Evolutionary conservation across 2,329 filamentous ascomycete genomes (phyloP), one percentile per base, ranked within the genome.

Genomic region (Neonectria hederae): DNA sequence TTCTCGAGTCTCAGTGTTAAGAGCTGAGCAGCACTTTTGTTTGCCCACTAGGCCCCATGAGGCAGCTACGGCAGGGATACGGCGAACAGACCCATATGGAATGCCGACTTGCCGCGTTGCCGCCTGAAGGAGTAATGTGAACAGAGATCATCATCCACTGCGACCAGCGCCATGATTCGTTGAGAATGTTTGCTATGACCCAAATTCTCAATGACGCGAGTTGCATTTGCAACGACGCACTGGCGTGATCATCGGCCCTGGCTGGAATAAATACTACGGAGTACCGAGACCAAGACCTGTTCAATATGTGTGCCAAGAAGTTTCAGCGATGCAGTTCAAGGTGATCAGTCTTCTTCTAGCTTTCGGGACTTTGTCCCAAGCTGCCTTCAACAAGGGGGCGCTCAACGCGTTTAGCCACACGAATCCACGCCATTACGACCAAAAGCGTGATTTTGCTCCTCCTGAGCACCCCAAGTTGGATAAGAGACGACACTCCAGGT

Each of bases 381-480:
- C 71, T 8, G 65, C 63, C 1, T 72, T 73, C 51, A 72, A 73
- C 32, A n/a, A 58, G 26, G 71, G 59, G n/a, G 71, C 69, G 11
- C 45, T 68, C 51, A 72, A 64, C 24, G 71, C 62, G 17, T 72
- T 73, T 10, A 64, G 54, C 40, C 71, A 55, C 9, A 51, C 57
- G 8, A 62, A 64, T 3, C 69, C 67, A 0, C 54, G 63, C 4
- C 35, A 38, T n/a, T 46, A 64, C 22, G 54, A 73, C 21, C 53
- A 69, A 11, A 70, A 52, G 38, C 57, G 70, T 13, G 49, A 42
- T 2, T 58, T 59, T 1, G 45, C 42, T 32, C n/a, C 58, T 1
- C 59, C 54, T 1, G 49, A 61, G 48, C 49, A 49, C 19, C 52
- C 69, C 0, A 9, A n/a, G 8, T 24, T 69, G 10, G 32, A 65